phyloP scores from a whole-genome alignment of 371 early-diverging fungal species.

The Mucor sp. region DNA sequence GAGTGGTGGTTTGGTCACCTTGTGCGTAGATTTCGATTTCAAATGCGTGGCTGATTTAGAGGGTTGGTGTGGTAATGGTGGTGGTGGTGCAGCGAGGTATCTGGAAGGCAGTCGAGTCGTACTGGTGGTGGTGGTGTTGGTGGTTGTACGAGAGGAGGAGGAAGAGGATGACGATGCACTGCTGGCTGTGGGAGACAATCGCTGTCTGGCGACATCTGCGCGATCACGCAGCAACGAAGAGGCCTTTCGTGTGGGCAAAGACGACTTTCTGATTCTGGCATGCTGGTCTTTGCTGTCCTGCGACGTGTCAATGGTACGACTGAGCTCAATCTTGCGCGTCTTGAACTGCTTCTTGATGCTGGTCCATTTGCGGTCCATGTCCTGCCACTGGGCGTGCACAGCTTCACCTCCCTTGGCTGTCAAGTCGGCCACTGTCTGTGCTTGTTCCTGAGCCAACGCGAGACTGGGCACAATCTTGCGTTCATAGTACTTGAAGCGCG shows the following conservation, averaged over 20 bases:
- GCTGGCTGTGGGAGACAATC: slow-evolving; percentile 21
- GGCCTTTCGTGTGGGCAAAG: slow-evolving; percentile 45
- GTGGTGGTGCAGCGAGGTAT: slow-evolving; percentile 5
- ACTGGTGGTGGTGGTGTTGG: slow-evolving; percentile 4
- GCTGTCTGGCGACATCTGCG: slow-evolving; percentile 14
- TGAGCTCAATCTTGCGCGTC: slow-evolving; percentile 34
- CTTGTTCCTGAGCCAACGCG: slow-evolving; percentile 27
- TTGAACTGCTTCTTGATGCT: slow-evolving; percentile 30
- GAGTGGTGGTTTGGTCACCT: slow-evolving; percentile 23
- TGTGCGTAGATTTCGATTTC: slow-evolving; percentile 1
- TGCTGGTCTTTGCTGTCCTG: slow-evolving; percentile 15
- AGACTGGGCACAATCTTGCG: slow-evolving; percentile 45
- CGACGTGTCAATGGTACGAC: slow-evolving; percentile 28
- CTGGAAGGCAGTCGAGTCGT: not conserved
- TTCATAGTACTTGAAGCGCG: slow-evolving; percentile 58
- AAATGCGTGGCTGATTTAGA: slow-evolving; percentile 34
- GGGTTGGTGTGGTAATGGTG: slow-evolving; percentile 17
- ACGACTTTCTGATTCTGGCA: slow-evolving; percentile 38
- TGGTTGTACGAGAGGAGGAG: not conserved
- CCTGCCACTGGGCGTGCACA: slow-evolving; percentile 13
- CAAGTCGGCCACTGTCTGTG: not conserved
- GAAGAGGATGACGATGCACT: slow-evolving; percentile 6
- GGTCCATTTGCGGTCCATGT: slow-evolving; percentile 25
- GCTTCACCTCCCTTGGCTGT: not conserved
- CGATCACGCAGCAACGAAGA: slow-evolving; percentile 31